Evolutionary conservation across 352 stramenopile species (phyloP).

Genomic region (Pythium sp.): DNA sequence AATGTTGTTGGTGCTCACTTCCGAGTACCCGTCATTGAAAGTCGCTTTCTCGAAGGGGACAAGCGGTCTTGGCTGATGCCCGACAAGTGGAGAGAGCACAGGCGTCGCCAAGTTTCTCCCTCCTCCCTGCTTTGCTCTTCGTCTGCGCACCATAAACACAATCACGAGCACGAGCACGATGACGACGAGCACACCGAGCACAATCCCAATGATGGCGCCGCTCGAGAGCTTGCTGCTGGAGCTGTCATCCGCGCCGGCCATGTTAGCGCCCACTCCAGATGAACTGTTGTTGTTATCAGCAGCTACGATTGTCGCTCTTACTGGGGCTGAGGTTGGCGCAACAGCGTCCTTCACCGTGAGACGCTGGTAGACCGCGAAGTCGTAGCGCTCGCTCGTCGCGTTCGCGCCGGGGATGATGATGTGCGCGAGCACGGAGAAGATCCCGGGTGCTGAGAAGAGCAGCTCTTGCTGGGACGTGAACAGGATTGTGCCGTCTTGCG

Average conservation of each 20-base stretch:
- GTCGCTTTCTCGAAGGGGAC: slow-evolving; percentile 14
- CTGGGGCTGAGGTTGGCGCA: neutral
- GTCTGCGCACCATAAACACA: neutral
- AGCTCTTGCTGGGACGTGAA: slow-evolving; percentile 27
- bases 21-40: slow-evolving; percentile 14
- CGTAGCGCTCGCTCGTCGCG: slow-evolving; percentile 18
- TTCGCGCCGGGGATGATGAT: slow-evolving; percentile 22
- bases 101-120: neutral
- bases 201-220: slow-evolving; percentile 2
- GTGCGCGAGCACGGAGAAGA: slow-evolving; percentile 32
- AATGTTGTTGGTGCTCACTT: neutral
- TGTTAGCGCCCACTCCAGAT: neutral
- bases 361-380: slow-evolving; percentile 30
- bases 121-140: neutral
- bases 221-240: slow-evolving; percentile 6
- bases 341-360: slow-evolving; percentile 19
- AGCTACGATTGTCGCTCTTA: neutral
- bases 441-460: slow-evolving; percentile 13
- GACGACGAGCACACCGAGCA: slow-evolving; percentile 3
- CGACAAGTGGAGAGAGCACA: neutral
- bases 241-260: neutral
- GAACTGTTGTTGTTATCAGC: neutral
- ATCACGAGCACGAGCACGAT: slow-evolving; percentile 11
- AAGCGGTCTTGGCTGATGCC: neutral
- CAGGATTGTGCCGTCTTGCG: neutral